A percentile compares a stretch with the other conserved stretches of the same genome.
phyloP scores from a whole-genome alignment of 139 green algal genomes.

The Zygnema circumcarinatum region DNA sequence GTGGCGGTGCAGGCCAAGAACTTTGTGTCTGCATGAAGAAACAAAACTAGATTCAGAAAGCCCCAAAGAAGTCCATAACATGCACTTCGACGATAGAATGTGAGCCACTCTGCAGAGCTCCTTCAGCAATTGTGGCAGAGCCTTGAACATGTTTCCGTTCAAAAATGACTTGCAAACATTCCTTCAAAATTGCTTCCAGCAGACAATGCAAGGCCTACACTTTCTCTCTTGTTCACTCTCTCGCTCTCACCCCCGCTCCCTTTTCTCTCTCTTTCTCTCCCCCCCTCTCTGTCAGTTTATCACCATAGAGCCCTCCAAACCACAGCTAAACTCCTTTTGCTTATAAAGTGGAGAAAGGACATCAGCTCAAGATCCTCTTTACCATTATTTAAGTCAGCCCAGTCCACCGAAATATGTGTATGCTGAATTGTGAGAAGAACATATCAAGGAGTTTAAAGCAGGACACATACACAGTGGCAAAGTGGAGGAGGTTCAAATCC shows the following conservation, averaged over 20 bases:
- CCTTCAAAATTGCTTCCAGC: background rate
- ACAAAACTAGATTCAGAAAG: background rate
- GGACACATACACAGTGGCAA: conserved; percentile 32
- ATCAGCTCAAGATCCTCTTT: background rate
- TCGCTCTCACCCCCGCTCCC: background rate
- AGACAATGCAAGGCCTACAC: background rate
- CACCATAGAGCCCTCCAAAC: background rate
- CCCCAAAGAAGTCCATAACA: background rate
- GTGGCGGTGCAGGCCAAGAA: conserved; percentile 41
- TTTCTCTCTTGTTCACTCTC: conserved; percentile 10
- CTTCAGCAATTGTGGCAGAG: conserved; percentile 8
- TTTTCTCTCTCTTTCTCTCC: conserved; percentile 10
- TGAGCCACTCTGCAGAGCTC: background rate
- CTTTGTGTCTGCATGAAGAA: conserved; percentile 2
- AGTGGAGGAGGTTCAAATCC: conserved; percentile 10
- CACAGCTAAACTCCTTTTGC: background rate
- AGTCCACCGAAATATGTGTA: background rate
- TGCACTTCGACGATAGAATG: background rate
- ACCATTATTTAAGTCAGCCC: background rate
- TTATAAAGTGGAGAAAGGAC: too few species aligned
- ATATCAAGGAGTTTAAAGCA: background rate
- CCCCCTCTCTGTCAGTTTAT: background rate
- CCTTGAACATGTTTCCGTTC: background rate
- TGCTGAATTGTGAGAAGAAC: too few species aligned
- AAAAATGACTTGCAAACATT: background rate